Percentiles rank a stretch among this genome's conserved stretches.
Conservation (phyloP, 768 basidiomycete species). For the Rhizopogon vulgaris region DNA sequence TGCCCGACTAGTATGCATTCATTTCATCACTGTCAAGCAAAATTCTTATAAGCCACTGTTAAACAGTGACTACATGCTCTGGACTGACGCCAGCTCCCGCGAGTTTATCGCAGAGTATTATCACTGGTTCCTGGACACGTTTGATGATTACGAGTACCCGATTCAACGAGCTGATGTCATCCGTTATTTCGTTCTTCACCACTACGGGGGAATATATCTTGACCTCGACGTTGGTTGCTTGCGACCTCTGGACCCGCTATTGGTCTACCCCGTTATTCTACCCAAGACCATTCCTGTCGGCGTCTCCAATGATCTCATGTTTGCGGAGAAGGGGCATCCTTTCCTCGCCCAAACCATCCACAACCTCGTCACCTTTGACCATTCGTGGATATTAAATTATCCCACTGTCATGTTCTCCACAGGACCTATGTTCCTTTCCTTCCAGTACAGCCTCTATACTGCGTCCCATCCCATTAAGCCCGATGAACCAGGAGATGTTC, state of each 20-base stretch:
- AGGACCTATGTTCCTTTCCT: constrained; percentile 97
- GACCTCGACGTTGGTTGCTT: constrained; percentile 96
- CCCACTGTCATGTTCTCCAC: constrained; percentile 99
- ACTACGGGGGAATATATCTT: constrained; percentile 93
- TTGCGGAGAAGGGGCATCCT: constrained; percentile 76
- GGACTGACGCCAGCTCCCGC: constrained; percentile 90
- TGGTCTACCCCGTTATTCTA: constrained; percentile 82
- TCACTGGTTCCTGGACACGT: constrained; percentile 90
- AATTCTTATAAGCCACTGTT: constrained; percentile 11
- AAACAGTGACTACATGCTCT: constrained; percentile 87
- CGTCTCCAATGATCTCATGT: constrained; percentile 96
- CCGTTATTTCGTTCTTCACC: constrained; percentile 94
- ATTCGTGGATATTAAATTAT: constrained; percentile 92
- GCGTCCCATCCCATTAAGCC: constrained; percentile 55
- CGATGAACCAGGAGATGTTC: constrained; percentile 59
- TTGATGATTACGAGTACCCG: constrained; percentile 83
- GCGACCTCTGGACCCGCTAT: constrained; percentile 78
- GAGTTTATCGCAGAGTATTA: constrained; percentile 87
- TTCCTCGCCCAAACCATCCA: constrained; percentile 93
- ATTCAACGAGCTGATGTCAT: constrained; percentile 97
- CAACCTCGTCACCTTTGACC: constrained; percentile 86
- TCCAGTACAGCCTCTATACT: constrained; percentile 85
- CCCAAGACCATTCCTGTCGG: constrained; percentile 97
- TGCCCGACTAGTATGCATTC: constrained; percentile 87
- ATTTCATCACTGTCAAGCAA: constrained; percentile 6